Conservation (phyloP, 75 land plant species). For the Selaginella moellendorffii region DNA sequence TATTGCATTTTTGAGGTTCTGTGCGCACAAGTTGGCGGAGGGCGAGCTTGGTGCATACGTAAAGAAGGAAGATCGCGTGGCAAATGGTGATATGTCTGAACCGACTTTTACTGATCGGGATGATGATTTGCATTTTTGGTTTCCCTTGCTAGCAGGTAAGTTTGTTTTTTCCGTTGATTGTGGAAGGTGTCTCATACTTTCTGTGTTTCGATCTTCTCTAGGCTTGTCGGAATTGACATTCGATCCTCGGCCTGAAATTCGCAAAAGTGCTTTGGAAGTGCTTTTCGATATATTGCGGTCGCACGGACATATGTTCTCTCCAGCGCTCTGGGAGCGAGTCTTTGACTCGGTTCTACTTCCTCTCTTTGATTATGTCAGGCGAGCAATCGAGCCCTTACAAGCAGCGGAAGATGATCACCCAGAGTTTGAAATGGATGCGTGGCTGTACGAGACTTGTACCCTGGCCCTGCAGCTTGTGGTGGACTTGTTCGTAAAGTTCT, state of each 20-base stretch:
- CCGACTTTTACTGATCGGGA: constrained; percentile 59
- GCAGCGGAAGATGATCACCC: constrained; percentile 35
- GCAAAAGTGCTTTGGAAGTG: constrained; percentile 86
- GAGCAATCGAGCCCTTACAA: constrained; percentile 80
- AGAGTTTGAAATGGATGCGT: constrained; percentile 93
- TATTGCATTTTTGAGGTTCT: constrained; percentile 78
- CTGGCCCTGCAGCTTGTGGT: constrained; percentile 90
- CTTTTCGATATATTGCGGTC: constrained; percentile 86
- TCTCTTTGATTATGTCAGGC: constrained; percentile 93
- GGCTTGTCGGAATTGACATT: constrained; percentile 97
- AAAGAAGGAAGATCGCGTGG: constrained; percentile 34
- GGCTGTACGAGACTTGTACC: constrained; percentile 98
- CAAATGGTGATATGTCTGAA: constrained; percentile 21
- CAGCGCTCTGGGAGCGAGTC: constrained; percentile 89
- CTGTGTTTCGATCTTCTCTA: too few species aligned
- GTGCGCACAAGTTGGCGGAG: constrained; percentile 93
- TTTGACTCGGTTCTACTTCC: constrained; percentile 95
- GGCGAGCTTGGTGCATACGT: constrained; percentile 58
- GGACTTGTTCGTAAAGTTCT: constrained; percentile 93
- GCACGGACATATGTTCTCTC: constrained; percentile 88
- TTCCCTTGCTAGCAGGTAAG: constrained; percentile 87
- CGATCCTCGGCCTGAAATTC: constrained; percentile 93
- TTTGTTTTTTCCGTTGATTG: not conserved
- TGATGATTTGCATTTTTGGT: constrained; percentile 95
- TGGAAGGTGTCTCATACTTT: too few species aligned